A percentile compares a stretch with the other conserved stretches of the same genome.
phyloP scores from a whole-genome alignment of 2,329 filamentous ascomycete species.

The Penicillium sp. region DNA sequence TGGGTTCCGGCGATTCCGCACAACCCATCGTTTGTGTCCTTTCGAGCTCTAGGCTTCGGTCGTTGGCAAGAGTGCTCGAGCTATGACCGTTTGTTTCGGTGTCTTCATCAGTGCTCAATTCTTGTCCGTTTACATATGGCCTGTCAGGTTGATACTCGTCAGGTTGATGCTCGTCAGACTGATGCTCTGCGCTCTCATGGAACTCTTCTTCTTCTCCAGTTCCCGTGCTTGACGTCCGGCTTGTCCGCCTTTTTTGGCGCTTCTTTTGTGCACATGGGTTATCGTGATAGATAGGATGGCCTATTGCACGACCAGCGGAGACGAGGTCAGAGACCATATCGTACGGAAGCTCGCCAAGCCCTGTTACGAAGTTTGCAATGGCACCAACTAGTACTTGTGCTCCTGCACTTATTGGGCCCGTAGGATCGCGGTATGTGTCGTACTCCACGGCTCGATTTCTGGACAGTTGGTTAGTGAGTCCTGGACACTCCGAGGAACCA shows the following conservation, averaged over 20 bases:
- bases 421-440: conserved; percentile 71
- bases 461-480: conserved; percentile 2
- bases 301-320: conserved; percentile 46
- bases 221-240: neutral
- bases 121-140: neutral
- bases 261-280: conserved; percentile 27
- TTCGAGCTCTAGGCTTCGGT: conserved; percentile 14
- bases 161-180: neutral
- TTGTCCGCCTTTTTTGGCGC: conserved; percentile 2
- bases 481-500: conserved; percentile 22
- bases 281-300: conserved; percentile 55
- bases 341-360: conserved; percentile 67
- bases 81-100: neutral
- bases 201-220: conserved; percentile 2
- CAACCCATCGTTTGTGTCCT: conserved; percentile 11
- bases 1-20: neutral
- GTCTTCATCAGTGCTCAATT: neutral
- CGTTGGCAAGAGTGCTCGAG: neutral
- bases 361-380: conserved; percentile 75
- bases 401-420: conserved; percentile 73
- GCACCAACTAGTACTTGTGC: conserved; percentile 77
- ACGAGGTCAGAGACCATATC: conserved; percentile 48
- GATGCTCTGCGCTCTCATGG: neutral
- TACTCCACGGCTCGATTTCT: conserved; percentile 62
- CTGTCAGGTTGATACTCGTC: neutral